phyloP scores from a whole-genome alignment of 2,329 filamentous ascomycete species.

The Hymenotorrendiella dingleyae region DNA sequence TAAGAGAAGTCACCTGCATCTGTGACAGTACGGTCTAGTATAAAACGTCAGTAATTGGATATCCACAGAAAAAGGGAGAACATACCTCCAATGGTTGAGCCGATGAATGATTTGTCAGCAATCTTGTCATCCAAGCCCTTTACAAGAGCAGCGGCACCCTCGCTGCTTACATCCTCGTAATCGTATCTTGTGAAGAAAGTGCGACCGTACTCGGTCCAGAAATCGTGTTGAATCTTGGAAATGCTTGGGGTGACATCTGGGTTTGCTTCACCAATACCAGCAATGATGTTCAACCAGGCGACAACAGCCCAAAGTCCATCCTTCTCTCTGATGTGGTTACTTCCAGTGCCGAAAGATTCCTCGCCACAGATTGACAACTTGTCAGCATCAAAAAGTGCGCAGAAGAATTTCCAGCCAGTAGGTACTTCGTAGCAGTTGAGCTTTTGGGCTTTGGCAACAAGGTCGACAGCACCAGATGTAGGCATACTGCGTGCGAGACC shows the following conservation, averaged over 20 bases:
- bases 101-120: constrained; percentile 67
- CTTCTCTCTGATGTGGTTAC: constrained; percentile 99
- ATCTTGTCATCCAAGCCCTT: constrained; percentile 75
- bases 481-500: constrained; percentile 97
- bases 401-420: constrained; percentile 99
- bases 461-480: constrained; percentile 89
- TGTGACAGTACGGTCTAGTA: constrained; percentile 67
- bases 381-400: constrained; percentile 85
- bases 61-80: constrained; percentile 18
- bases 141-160: constrained; percentile 86
- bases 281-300: constrained; percentile 98
- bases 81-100: constrained; percentile 69
- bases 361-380: constrained; percentile 98
- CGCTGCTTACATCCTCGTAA: constrained; percentile 90
- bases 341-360: constrained; percentile 96
- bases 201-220: constrained; percentile 93
- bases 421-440: constrained; percentile 93
- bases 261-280: constrained; percentile 79
- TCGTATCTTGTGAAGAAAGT: constrained; percentile 99
- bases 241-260: constrained; percentile 81
- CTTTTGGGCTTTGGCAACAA: constrained; percentile 91
- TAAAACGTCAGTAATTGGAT: constrained; percentile 5
- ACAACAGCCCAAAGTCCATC: constrained; percentile 96
- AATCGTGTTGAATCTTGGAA: constrained; percentile 91
- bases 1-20: constrained; percentile 97